Evolutionary conservation across 2,329 filamentous ascomycete species (phyloP).

Genomic region (Lasiodiplodia gonubiensis): DNA sequence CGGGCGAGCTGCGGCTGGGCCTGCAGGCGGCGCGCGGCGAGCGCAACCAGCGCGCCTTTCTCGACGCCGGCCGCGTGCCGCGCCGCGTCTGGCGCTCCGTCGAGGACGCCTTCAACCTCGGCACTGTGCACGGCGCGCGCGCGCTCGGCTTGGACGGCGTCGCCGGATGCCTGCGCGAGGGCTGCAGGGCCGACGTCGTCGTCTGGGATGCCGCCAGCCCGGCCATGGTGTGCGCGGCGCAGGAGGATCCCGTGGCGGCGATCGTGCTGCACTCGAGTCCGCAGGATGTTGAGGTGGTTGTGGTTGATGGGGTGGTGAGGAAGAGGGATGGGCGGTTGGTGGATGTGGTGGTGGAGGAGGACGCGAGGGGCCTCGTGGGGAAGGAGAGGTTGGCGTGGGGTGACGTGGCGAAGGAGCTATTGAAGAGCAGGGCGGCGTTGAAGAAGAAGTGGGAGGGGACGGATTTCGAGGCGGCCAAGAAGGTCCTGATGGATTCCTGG

Average conservation of each 20-base stretch:
- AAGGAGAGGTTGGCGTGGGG: conserved; percentile 38
- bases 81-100: conserved; percentile 53
- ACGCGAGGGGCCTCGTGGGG: conserved; percentile 28
- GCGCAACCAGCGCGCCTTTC: conserved; percentile 49
- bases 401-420: conserved; percentile 39
- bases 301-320: conserved; percentile 51
- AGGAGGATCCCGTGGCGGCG: conserved; percentile 51
- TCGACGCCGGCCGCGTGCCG: conserved; percentile 53
- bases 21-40: conserved; percentile 51
- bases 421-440: conserved; percentile 39
- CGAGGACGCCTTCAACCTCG: conserved; percentile 57
- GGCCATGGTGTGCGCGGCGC: conserved; percentile 49
- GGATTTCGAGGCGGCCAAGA: conserved; percentile 36
- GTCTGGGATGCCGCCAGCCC: conserved; percentile 53
- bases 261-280: conserved; percentile 51
- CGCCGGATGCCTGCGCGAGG: conserved; percentile 54
- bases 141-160: conserved; percentile 50
- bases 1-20: conserved; percentile 47
- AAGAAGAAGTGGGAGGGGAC: conserved; percentile 40
- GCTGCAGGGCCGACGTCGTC: conserved; percentile 56
- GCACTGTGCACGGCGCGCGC: conserved; percentile 54
- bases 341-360: conserved; percentile 36
- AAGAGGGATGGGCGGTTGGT: conserved; percentile 45
- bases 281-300: conserved; percentile 51
- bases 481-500: conserved; percentile 33